Percentiles rank a stretch among this genome's conserved stretches.
Conservation (phyloP, 306 rosid species). For the Quercus wislizeni region DNA sequence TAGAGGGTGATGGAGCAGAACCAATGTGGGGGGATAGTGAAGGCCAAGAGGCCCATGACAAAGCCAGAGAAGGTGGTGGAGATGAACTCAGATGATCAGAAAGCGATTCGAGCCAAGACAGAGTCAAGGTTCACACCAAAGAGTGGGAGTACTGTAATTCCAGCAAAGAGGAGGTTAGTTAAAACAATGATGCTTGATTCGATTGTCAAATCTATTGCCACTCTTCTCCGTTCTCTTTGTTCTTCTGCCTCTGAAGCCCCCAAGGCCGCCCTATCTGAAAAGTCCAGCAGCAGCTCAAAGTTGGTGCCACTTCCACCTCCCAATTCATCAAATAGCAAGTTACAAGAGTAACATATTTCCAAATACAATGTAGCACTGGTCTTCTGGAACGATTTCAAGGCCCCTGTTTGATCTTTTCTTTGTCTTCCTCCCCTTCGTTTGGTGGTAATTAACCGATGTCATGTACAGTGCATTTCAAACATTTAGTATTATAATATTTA, state of each 20-base stretch:
- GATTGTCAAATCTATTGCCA: neutral
- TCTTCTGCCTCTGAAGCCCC: neutral
- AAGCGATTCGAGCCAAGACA: neutral
- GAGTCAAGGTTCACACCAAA: neutral
- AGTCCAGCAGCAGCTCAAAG: neutral
- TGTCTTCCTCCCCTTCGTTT: too few species aligned
- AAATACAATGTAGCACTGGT: too few species aligned
- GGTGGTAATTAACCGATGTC: too few species aligned
- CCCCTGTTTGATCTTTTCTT: too few species aligned
- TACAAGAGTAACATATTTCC: neutral
- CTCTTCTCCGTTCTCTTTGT: neutral
- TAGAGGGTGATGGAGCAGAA: neutral
- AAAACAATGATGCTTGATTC: slow-evolving; percentile 31
- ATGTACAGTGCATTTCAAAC: too few species aligned
- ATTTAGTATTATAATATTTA: too few species aligned
- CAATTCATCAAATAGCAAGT: neutral
- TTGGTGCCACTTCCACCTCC: neutral
- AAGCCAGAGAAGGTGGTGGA: neutral
- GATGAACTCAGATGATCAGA: neutral
- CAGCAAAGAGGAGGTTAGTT: slow-evolving; percentile 35
- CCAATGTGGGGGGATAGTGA: neutral
- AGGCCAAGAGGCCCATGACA: neutral
- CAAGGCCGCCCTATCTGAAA: neutral
- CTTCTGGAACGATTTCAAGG: too few species aligned
- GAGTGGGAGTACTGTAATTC: slow-evolving; percentile 29